Evolutionary conservation across 2,329 filamentous ascomycete species (phyloP), one percentile per base, ranked within the genome.

Genomic region (Phaeosphaeriaceae sp.): DNA sequence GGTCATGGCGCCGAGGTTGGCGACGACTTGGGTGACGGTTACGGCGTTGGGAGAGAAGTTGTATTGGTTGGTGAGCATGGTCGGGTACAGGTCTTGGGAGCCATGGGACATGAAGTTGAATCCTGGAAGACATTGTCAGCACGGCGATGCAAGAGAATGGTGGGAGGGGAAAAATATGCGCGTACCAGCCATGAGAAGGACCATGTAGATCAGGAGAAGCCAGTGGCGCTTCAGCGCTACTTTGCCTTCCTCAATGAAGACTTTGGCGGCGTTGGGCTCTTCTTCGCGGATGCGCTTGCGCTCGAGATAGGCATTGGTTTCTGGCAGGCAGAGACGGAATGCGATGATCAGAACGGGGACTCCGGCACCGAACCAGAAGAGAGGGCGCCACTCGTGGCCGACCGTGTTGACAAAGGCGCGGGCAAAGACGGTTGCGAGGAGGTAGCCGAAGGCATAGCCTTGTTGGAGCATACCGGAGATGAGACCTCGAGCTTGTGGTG

Each of bases 41-140:
- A 83, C 80, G 2, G 70, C 75, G 57, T 82, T 77, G 27, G 77
- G 54, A 9, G 79, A 81, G 76, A 88, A 87, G 53, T 80, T 77
- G 74, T 83, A 86, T 66, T 87, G 82, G 62, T 84, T 91, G 77
- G 79, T 68, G 15, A 88, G 72, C 80, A 88, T 84, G 3, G 85
- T 87, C 0, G 84, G 85, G 62, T 88, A 89, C 1, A 88, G 76
- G 74, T 89, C 86, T 68, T 90, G 88, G 21, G 87, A 90, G 53
- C 91, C 91, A 72, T 93, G 91, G 19, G 88, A 91, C 90, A 95
- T 93, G 73, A 95, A 96, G 79, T 96, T 96, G 82, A 96, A 95
- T 3, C 92, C 49, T 51, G 7, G 17, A 17, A 20, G 17, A 15
- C 3, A 25, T 19, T 24, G 36, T 44, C 19, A 17, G 19, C 7